Evolutionary conservation across 2,329 filamentous ascomycete species (phyloP), one percentile per base, ranked within the genome.

Genomic region (Mollisiaceae sp.): DNA sequence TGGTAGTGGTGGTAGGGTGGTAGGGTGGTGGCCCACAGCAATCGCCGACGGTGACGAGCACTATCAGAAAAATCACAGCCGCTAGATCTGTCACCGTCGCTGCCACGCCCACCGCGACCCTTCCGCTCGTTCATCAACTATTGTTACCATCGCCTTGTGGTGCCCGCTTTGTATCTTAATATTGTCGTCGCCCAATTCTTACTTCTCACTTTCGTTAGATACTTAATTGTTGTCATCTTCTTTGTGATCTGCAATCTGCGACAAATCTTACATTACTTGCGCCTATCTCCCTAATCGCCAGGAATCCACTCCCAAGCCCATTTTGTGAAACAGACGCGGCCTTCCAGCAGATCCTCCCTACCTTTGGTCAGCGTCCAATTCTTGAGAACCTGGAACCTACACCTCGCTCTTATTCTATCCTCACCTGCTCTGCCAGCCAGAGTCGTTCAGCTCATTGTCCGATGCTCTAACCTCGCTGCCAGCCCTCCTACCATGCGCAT

Each of bases 401-500:
- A 36, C 63, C 6, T 64, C 63, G n/a, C 32, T 64, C 62, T 32
- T 15, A 22, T 32, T 63, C 55, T 11, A 27, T 41, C 27, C 43
- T 22, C 12, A 41, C 56, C 12, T 45, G 20, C 60, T 63, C 65
- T 63, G 59, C 65, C 55, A 62, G 62, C 39, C 56, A 64, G 60
- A 60, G 55, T 41, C 41, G n/a, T 24, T 32, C 24, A 50, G 52
- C 57, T 56, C 47, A 50, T 61, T 43, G 22, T 60, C 60, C 38
- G 45, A 32, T 35, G 32, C 41, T n/a, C 20, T 39, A 41, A 47
- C 18, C 35, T 47, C 24, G 36, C 52, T 57, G 36, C 61, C 56
- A 32, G 39, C 59, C 59, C 32, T 18, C 59, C 52, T 70, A 69
- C 67, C 62, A 75, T 75, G 73, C 68, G 63, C 65, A 60, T 67